A percentile compares a stretch with the other conserved stretches of the same genome.
phyloP scores from a whole-genome alignment of 179 eudicot genomes.

The Beta macrorhiza region DNA sequence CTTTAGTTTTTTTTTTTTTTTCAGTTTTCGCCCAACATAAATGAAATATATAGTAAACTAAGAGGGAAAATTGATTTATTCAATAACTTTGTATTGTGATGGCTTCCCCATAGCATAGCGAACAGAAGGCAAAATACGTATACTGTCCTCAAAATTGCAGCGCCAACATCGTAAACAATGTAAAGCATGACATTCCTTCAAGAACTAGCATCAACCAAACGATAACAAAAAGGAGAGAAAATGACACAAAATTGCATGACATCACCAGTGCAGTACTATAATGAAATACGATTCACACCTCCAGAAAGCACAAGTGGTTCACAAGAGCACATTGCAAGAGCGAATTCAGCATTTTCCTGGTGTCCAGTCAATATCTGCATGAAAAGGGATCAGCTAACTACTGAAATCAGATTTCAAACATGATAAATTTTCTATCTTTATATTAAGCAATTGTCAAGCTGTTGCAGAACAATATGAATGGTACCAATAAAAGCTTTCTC shows the following conservation, averaged over 20 bases:
- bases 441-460: not conserved
- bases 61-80: not conserved
- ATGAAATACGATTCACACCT: slow-evolving; percentile 43
- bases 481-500: not conserved
- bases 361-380: slow-evolving; percentile 84
- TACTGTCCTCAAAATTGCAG: not conserved
- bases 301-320: slow-evolving; percentile 94
- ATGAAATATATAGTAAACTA: not conserved
- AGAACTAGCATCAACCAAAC: not conserved
- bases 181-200: not conserved
- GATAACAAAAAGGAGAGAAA: not conserved
- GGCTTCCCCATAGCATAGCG: not conserved
- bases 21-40: not conserved
- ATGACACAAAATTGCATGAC: not conserved
- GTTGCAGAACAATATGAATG: not conserved
- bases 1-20: too few species aligned
- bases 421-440: not conserved
- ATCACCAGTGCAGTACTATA: not conserved
- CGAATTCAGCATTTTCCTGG: slow-evolving; percentile 87
- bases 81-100: not conserved
- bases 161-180: not conserved
- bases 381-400: slow-evolving; percentile 5
- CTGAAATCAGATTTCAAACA: not conserved
- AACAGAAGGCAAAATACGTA: not conserved
- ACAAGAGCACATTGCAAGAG: slow-evolving; percentile 80